Percentiles rank a stretch among this genome's conserved stretches.
Evolutionary conservation across 202 grass and related monocot genomes (phyloP).

Genomic region (Brachypodium distachyon): DNA sequence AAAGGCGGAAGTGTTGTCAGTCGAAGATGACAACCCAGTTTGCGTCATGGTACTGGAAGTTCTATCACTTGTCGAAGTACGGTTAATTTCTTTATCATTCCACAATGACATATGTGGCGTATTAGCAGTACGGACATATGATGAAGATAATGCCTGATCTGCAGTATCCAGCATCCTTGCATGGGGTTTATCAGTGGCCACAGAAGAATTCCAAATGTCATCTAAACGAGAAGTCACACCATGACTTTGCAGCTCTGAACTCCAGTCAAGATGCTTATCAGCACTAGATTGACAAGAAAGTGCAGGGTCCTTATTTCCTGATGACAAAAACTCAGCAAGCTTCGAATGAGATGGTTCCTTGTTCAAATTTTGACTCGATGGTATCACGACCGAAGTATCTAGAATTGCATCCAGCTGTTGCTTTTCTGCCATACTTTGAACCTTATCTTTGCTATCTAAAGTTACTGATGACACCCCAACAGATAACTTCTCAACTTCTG

Average conservation of each 20-base stretch:
- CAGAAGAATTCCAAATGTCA: conserved; percentile 7
- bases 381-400: background rate
- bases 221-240: background rate
- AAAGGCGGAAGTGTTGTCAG: conserved; percentile 28
- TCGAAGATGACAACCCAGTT: conserved; percentile 10
- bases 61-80: background rate
- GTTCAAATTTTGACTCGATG: conserved; percentile 12
- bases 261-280: conserved; percentile 47
- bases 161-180: conserved; percentile 3
- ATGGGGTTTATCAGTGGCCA: conserved; percentile 2
- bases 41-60: conserved; percentile 24
- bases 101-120: conserved; percentile 18
- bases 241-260: conserved; percentile 19
- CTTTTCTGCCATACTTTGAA: conserved; percentile 26
- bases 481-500: conserved; percentile 34
- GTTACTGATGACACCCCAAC: conserved; percentile 41
- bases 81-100: conserved; percentile 23
- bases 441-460: conserved; percentile 38
- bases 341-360: conserved; percentile 15
- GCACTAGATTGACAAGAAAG: conserved; percentile 20
- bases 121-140: conserved; percentile 20
- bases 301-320: conserved; percentile 26
- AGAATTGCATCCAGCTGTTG: conserved; percentile 18
- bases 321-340: conserved; percentile 10
- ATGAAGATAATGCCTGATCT: conserved; percentile 13